Conservation (phyloP, 441 rosid species). For the Macaranga tanarius region DNA sequence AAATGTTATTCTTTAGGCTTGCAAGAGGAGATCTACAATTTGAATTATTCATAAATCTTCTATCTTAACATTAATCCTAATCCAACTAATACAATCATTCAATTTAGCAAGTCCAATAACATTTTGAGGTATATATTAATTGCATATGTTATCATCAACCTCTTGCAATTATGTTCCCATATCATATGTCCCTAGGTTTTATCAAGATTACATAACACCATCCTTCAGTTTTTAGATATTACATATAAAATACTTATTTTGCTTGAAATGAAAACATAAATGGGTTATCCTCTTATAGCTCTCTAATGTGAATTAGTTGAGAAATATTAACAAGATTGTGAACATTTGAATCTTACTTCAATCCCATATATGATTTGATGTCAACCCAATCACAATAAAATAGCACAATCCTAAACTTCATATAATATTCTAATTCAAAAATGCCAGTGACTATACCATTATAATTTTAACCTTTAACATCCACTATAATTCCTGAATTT, state of each 20-base stretch:
- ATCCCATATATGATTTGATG: neutral
- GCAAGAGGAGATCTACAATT: too few species aligned
- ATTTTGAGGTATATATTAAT: neutral
- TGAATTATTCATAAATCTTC: too few species aligned
- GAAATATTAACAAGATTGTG: neutral
- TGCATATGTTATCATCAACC: too few species aligned
- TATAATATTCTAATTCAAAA: too few species aligned
- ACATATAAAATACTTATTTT: neutral
- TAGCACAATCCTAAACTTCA: too few species aligned
- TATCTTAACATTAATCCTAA: neutral
- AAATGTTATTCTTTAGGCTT: too few species aligned
- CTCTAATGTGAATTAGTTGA: neutral
- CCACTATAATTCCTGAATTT: too few species aligned
- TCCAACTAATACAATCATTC: neutral
- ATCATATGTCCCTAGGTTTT: neutral
- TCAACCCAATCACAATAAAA: too few species aligned
- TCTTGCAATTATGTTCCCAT: neutral
- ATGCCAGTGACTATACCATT: too few species aligned
- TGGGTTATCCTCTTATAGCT: neutral
- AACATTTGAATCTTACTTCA: neutral
- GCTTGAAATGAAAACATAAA: neutral
- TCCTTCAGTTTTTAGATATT: neutral
- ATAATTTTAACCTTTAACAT: too few species aligned
- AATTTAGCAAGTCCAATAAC: too few species aligned
- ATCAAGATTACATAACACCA: neutral